A percentile compares a stretch with the other conserved stretches of the same genome.
These are phyloP conservation scores for Pseudogymnoascus sp. DNA, from an alignment of 2,329 filamentous ascomycete species.

Conservation along the genomic window DNA sequence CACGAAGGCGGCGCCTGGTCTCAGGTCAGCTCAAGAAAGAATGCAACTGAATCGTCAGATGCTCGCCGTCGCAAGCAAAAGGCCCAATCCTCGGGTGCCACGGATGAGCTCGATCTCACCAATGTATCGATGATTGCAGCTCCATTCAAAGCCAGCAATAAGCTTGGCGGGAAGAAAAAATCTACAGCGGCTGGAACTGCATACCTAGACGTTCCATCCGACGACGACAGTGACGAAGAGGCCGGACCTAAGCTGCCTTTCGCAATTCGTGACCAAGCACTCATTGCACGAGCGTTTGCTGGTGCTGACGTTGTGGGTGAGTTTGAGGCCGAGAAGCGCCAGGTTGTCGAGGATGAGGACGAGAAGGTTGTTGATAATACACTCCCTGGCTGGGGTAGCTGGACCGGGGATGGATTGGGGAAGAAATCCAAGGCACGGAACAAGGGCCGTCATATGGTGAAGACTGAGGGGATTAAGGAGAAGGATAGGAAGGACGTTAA, in stretches of 20 bases:
- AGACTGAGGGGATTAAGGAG: conserved; percentile 65
- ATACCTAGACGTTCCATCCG: conserved; percentile 21
- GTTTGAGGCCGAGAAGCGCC: conserved; percentile 74
- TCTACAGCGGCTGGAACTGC: conserved; percentile 20
- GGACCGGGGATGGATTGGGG: conserved; percentile 78
- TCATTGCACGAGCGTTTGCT: conserved; percentile 79
- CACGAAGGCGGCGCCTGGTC: conserved; percentile 30
- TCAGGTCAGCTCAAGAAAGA: conserved; percentile 20
- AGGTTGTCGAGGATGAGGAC: conserved; percentile 65
- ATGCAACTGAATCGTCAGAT: conserved; percentile 24
- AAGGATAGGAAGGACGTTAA: conserved; percentile 75
- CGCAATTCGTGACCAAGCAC: conserved; percentile 53
- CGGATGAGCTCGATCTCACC: conserved; percentile 28
- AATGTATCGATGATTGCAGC: conserved; percentile 27
- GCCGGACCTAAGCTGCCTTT: conserved; percentile 48
- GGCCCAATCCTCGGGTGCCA: conserved; percentile 24
- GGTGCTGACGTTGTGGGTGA: conserved; percentile 75
- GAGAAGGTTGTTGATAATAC: conserved; percentile 76
- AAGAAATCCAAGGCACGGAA: conserved; percentile 60
- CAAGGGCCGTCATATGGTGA: conserved; percentile 54
- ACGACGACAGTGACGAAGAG: conserved; percentile 36
- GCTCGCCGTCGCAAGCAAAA: conserved; percentile 27
- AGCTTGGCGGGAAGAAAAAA: conserved; percentile 25
- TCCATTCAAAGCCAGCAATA: conserved; percentile 21
- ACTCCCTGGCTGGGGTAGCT: conserved; percentile 90